Conservation (phyloP, 2,329 filamentous ascomycete species). For the Coniochaeta sp. region DNA sequence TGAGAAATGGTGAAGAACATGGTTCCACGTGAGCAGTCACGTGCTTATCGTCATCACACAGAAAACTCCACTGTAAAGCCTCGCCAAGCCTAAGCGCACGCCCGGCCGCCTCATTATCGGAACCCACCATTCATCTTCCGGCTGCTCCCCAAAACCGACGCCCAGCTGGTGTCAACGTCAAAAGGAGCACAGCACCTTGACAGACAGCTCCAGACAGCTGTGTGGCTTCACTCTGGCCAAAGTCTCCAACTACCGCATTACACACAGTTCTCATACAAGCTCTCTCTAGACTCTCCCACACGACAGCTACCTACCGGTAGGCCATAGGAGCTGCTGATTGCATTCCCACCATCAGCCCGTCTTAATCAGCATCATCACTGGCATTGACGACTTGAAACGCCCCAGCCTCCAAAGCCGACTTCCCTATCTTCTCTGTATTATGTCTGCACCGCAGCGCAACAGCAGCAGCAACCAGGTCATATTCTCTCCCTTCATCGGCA, state of each 20-base stretch:
- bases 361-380: conserved; percentile 2
- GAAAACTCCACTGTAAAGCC: no score
- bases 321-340: background rate
- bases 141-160: background rate
- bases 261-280: background rate
- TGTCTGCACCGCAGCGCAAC: background rate
- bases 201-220: background rate
- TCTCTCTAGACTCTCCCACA: background rate
- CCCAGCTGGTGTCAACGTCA: conserved; percentile 1
- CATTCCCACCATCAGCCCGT: background rate
- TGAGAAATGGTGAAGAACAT: background rate
- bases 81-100: background rate
- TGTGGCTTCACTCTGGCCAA: background rate
- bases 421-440: background rate
- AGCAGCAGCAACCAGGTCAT: background rate
- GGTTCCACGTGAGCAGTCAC: background rate
- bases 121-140: background rate
- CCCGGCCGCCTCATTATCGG: background rate
- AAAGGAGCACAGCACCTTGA: background rate
- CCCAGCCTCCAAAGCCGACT: background rate
- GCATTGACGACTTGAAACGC: conserved; percentile 2
- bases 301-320: no score
- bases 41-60: background rate
- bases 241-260: background rate
- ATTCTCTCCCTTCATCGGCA: background rate